Evolutionary conservation across 2,329 filamentous ascomycete genomes (phyloP).

Genomic region (Neonectria neomacrospora): DNA sequence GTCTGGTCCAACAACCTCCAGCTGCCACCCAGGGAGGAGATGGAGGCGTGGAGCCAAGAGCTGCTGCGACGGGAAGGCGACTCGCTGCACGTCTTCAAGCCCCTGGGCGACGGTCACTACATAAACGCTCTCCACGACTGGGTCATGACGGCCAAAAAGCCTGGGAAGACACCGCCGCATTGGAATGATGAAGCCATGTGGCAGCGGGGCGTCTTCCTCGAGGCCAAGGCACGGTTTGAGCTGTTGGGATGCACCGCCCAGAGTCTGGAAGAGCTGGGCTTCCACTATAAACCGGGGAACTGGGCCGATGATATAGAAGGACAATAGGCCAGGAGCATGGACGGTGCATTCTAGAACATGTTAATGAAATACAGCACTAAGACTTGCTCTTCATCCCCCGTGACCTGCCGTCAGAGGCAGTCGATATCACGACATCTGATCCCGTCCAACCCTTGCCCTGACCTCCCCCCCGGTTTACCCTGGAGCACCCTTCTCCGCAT

Average conservation of each 20-base stretch:
- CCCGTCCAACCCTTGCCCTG: neutral
- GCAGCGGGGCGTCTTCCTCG: conserved; percentile 74
- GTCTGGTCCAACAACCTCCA: conserved; percentile 78
- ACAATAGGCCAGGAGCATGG: conserved; percentile 2
- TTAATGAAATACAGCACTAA: conserved; percentile 4
- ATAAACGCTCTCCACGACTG: conserved; percentile 76
- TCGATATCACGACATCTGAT: conserved; percentile 22
- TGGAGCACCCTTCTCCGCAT: neutral
- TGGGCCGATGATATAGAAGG: conserved; percentile 13
- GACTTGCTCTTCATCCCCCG: conserved; percentile 3
- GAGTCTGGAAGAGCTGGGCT: conserved; percentile 78
- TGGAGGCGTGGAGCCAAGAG: conserved; percentile 75
- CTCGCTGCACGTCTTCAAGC: conserved; percentile 46
- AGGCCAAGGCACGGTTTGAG: conserved; percentile 79
- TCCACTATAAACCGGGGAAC: conserved; percentile 59
- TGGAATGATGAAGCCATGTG: conserved; percentile 80
- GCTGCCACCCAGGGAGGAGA: conserved; percentile 71
- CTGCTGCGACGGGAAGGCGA: conserved; percentile 63
- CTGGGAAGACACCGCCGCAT: conserved; percentile 73
- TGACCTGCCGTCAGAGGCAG: conserved; percentile 8
- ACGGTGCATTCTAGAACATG: neutral
- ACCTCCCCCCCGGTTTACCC: conserved; percentile 8
- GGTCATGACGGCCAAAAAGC: conserved; percentile 61
- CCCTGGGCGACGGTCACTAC: conserved; percentile 68
- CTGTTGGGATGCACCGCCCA: conserved; percentile 71